phyloP scores from a whole-genome alignment of 176 grass and related monocot species.

The Oryza meyeriana region DNA sequence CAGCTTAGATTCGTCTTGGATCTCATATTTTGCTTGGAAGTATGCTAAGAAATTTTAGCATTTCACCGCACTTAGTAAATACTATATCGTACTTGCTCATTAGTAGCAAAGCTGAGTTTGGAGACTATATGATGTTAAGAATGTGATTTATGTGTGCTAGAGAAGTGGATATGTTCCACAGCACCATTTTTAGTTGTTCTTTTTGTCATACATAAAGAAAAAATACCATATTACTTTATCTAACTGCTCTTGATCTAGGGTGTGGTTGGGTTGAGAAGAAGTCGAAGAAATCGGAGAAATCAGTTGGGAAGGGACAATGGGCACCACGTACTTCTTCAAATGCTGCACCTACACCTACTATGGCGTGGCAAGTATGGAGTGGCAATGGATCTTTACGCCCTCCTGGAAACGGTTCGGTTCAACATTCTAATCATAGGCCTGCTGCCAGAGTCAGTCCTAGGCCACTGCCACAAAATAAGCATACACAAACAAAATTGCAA shows the following conservation, averaged over 20 bases:
- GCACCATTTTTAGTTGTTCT: neutral
- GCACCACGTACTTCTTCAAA: slow-evolving; percentile 18
- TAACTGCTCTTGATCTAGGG: neutral
- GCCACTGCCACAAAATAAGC: slow-evolving; percentile 28
- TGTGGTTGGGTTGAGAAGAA: slow-evolving; percentile 33
- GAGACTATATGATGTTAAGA: neutral
- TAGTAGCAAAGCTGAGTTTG: neutral
- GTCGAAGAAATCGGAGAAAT: slow-evolving; percentile 62
- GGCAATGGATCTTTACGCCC: slow-evolving; percentile 36
- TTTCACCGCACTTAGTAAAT: neutral
- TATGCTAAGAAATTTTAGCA: neutral
- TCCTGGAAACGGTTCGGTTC: slow-evolving; percentile 36
- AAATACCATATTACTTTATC: neutral
- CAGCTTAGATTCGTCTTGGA: neutral
- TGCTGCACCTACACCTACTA: slow-evolving; percentile 16
- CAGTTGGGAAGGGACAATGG: slow-evolving; percentile 36
- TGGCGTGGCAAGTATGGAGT: slow-evolving; percentile 17
- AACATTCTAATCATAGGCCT: slow-evolving; percentile 39
- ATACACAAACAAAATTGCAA: slow-evolving; percentile 36
- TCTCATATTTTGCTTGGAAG: neutral
- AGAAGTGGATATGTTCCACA: neutral
- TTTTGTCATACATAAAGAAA: neutral
- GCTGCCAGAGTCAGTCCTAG: slow-evolving; percentile 41
- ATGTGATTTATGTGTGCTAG: neutral
- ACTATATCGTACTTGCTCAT: neutral